A percentile compares a stretch with the other conserved stretches of the same genome.
phyloP scores from a whole-genome alignment of 768 basidiomycete species.

The Kwoniella pini region DNA sequence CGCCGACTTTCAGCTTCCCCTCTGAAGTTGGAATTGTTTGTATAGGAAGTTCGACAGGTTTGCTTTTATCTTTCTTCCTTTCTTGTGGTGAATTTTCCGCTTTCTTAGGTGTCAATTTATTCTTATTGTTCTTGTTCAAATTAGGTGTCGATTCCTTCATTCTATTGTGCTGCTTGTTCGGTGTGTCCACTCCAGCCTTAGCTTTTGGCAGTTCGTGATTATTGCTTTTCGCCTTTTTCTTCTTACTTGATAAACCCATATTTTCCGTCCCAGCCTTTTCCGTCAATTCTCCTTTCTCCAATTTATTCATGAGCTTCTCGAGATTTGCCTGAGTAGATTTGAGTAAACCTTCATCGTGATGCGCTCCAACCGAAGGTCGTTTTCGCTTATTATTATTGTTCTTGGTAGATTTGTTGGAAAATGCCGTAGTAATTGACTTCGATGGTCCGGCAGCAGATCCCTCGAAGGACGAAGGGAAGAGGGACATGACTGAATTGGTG shows the following conservation, averaged over 20 bases:
- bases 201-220: background rate
- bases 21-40: constrained; percentile 8
- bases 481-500: constrained; percentile 41
- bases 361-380: constrained; percentile 21
- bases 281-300: constrained; percentile 35
- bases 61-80: constrained; percentile 5
- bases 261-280: constrained; percentile 25
- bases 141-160: constrained; percentile 1
- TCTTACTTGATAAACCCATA: constrained; percentile 32
- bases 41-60: constrained; percentile 34
- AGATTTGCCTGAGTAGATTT: constrained; percentile 43
- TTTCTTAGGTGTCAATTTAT: background rate
- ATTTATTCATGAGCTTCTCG: constrained; percentile 48
- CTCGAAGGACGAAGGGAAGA: constrained; percentile 45
- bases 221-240: constrained; percentile 13
- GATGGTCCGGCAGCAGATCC: constrained; percentile 23
- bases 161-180: constrained; percentile 11
- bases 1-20: constrained; percentile 15
- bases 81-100: background rate
- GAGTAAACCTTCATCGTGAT: constrained; percentile 22
- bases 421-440: constrained; percentile 4
- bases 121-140: background rate
- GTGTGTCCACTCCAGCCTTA: background rate
- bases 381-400: constrained; percentile 37
- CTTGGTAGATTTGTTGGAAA: background rate